These are phyloP conservation scores for Tranzscheliella williamsii DNA, from an alignment of 1,284 basidiomycete genomes.

Conservation along the genomic window DNA sequence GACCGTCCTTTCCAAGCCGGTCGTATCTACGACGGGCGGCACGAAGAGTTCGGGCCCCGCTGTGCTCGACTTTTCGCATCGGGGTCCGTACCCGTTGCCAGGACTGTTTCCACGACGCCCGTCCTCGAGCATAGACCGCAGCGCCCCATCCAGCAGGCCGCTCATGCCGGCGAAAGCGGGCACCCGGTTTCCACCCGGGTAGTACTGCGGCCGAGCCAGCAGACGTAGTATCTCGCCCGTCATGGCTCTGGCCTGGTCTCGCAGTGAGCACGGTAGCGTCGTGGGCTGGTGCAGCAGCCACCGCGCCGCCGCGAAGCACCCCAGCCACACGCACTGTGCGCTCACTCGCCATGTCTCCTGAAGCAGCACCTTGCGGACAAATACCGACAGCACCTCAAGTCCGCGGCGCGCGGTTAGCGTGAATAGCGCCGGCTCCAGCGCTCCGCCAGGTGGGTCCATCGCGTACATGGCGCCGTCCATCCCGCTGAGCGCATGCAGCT, in stretches of 20 bases:
- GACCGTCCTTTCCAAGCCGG: no score
- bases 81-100: no score
- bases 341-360: constrained; percentile 24
- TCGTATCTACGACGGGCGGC: no score
- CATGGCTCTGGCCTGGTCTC: constrained; percentile 3
- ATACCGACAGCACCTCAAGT: constrained; percentile 11
- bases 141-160: constrained; percentile 16
- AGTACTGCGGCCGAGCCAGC: constrained; percentile 20
- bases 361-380: constrained; percentile 12
- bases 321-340: constrained; percentile 19
- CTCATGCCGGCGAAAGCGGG: constrained; percentile 8
- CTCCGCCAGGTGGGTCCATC: not conserved
- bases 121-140: constrained; percentile 18
- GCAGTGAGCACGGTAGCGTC: not conserved
- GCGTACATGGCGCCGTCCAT: not conserved
- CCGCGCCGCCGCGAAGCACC: constrained; percentile 8
- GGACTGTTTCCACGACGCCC: no score
- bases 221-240: constrained; percentile 11
- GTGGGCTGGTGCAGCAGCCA: constrained; percentile 7
- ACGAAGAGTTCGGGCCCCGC: no score
- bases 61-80: no score
- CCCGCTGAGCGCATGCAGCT: not conserved
- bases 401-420: constrained; percentile 9
- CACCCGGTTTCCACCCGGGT: constrained; percentile 22
- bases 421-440: constrained; percentile 5